phyloP scores from a whole-genome alignment of 2,329 filamentous ascomycete species.

The Diaporthe citri region DNA sequence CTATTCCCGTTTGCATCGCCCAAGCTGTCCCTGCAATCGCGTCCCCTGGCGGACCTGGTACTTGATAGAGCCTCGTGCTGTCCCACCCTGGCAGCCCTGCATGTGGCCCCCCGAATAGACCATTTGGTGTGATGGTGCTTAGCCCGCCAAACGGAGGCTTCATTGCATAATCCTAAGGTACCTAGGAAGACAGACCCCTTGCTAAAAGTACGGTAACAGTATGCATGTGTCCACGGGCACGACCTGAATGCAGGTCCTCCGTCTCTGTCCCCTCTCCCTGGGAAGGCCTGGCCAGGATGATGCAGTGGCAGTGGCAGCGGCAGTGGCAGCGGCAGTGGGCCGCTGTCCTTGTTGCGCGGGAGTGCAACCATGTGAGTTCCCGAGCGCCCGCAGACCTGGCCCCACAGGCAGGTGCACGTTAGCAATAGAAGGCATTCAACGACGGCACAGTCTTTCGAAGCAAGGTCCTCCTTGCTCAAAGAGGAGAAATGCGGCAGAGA shows the following conservation, averaged over 20 bases:
- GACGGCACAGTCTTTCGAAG: neutral
- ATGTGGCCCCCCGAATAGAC: neutral
- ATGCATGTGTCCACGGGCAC: neutral
- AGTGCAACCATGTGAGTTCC: conserved; percentile 17
- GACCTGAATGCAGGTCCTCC: neutral
- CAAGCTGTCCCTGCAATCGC: neutral
- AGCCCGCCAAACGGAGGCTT: neutral
- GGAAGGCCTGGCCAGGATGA: neutral
- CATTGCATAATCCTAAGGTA: too few species aligned
- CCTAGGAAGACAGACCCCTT: neutral
- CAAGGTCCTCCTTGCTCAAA: neutral
- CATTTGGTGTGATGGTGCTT: neutral
- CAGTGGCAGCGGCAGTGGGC: conserved; percentile 19
- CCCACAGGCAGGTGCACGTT: neutral
- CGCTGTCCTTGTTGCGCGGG: neutral
- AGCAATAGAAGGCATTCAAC: neutral
- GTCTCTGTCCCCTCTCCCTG: neutral
- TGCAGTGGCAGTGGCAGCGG: conserved; percentile 19
- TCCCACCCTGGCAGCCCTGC: neutral
- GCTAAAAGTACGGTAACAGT: neutral
- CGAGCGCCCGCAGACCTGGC: neutral
- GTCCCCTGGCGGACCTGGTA: neutral
- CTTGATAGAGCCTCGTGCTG: neutral
- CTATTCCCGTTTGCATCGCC: neutral
- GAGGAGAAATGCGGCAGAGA: neutral